Evolutionary conservation across 805 yeast species (phyloP).

Genomic region (Barnettozyma wickerhamii): DNA sequence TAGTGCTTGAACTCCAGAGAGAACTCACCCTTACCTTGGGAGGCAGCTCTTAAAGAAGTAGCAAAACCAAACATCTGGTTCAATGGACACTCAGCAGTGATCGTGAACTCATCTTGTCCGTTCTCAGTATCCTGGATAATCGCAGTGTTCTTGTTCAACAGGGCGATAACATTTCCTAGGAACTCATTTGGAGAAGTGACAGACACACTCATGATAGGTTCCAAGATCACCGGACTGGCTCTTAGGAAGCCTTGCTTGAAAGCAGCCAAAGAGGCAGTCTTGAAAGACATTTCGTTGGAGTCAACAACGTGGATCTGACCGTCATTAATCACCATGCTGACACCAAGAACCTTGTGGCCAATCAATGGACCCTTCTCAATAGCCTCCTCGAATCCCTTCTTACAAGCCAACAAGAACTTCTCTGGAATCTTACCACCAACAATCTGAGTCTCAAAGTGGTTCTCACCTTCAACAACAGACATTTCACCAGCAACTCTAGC

Average conservation of each 20-base stretch:
- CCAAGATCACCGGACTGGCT: conserved; percentile 84
- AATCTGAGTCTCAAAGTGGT: conserved; percentile 77
- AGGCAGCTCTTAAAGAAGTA: conserved; percentile 88
- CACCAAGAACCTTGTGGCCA: conserved; percentile 93
- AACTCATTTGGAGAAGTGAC: conserved; percentile 95
- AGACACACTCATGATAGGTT: conserved; percentile 93
- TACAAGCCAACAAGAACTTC: conserved; percentile 90
- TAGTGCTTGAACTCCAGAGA: conserved; percentile 91
- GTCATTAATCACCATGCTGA: conserved; percentile 88
- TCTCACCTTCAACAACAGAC: conserved; percentile 59
- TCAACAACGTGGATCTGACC: conserved; percentile 98
- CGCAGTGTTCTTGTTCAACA: conserved; percentile 89
- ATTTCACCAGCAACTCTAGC: conserved; percentile 92
- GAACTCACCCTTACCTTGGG: conserved; percentile 99
- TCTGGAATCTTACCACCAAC: conserved; percentile 98
- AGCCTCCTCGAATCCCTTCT: conserved; percentile 92
- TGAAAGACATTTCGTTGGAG: conserved; percentile 92
- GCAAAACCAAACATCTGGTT: conserved; percentile 96
- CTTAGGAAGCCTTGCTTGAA: conserved; percentile 85
- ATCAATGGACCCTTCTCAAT: conserved; percentile 94
- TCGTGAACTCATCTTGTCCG: conserved; percentile 89
- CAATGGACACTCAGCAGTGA: conserved; percentile 93
- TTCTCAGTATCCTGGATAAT: conserved; percentile 92
- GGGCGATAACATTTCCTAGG: conserved; percentile 89
- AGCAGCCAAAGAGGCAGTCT: conserved; percentile 87